Conservation (phyloP, 257 asterid species). For the Eucommia ulmoides region DNA sequence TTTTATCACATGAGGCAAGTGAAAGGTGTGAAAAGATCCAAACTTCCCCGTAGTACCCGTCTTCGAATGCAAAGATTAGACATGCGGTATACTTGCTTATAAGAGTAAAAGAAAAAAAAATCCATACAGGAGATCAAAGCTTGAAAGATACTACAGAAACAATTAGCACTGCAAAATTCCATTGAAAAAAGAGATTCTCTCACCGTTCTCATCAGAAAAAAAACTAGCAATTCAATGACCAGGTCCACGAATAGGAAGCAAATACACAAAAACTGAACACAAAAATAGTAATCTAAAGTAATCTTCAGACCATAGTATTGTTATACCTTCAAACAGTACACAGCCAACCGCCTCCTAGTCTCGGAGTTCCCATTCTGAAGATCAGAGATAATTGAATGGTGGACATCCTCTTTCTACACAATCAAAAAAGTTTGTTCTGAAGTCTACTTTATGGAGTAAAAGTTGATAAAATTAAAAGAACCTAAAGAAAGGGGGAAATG, state of each 20-base stretch:
- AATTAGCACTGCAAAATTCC: too few relatives aligned
- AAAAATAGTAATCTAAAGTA: not conserved
- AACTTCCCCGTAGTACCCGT: too few relatives aligned
- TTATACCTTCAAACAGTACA: slow-evolving; percentile 83
- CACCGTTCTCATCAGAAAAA: too few relatives aligned
- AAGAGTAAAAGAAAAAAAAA: too few relatives aligned
- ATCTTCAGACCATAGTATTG: slow-evolving; percentile 2
- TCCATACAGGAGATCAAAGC: too few relatives aligned
- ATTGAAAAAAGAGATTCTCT: too few relatives aligned
- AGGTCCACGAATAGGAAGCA: not conserved
- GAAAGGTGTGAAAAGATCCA: too few relatives aligned
- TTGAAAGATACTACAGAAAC: too few relatives aligned
- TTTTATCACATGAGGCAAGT: too few relatives aligned
- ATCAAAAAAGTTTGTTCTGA: slow-evolving; percentile 2
- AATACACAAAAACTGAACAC: not conserved
- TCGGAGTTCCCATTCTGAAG: slow-evolving; percentile 95
- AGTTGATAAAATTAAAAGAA: too few relatives aligned
- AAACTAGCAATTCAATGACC: not conserved
- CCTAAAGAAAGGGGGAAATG: slow-evolving; percentile 1
- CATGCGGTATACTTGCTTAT: too few relatives aligned
- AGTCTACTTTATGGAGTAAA: slow-evolving; percentile 8
- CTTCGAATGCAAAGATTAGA: too few relatives aligned
- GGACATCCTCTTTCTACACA: slow-evolving; percentile 97
- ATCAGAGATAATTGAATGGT: slow-evolving; percentile 95
- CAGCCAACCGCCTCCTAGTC: slow-evolving; percentile 95